Percentiles rank a stretch among this genome's conserved stretches.
Evolutionary conservation across 805 yeast genomes (phyloP).

Genomic region (Yarrowia osloensis): DNA sequence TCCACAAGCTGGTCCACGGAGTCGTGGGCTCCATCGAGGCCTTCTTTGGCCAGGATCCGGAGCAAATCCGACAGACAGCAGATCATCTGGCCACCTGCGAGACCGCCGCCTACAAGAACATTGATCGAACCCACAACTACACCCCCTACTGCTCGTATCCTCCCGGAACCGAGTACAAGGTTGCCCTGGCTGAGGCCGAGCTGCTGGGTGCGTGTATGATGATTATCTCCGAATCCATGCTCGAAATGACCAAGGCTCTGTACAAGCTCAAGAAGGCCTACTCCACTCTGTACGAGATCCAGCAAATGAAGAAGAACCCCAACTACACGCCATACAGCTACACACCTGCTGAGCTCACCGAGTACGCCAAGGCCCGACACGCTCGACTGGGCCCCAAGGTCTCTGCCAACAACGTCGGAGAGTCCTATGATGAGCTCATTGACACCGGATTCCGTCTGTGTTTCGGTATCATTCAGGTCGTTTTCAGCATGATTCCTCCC

Average conservation of each 20-base stretch:
- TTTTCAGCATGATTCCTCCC: constrained; percentile 90
- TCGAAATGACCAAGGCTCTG: constrained; percentile 89
- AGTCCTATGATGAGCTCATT: constrained; percentile 79
- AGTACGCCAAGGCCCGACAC: constrained; percentile 22
- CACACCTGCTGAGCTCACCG: constrained; percentile 19
- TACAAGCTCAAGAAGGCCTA: constrained; percentile 85
- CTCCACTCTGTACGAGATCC: constrained; percentile 77
- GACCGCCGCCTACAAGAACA: constrained; percentile 15
- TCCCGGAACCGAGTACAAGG: constrained; percentile 92
- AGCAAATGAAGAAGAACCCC: constrained; percentile 42
- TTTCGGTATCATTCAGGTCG: constrained; percentile 89
- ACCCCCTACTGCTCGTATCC: constrained; percentile 53
- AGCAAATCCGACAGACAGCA: constrained; percentile 9
- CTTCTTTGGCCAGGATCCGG: constrained; percentile 24
- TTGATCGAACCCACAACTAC: constrained; percentile 17
- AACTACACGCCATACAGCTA: constrained; percentile 13
- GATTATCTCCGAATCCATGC: constrained; percentile 82
- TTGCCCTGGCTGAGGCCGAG: constrained; percentile 86
- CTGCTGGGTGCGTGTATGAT: constrained; percentile 81
- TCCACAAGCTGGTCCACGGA: constrained; percentile 22
- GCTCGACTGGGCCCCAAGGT: constrained; percentile 25
- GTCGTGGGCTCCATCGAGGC: constrained; percentile 21
- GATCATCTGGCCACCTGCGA: constrained; percentile 15
- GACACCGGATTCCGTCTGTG: constrained; percentile 88
- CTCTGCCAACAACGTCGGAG: constrained; percentile 24